These are phyloP conservation scores for Amaranthus palmeri DNA, from an alignment of 148 eudicot species.

Conservation along the genomic window DNA sequence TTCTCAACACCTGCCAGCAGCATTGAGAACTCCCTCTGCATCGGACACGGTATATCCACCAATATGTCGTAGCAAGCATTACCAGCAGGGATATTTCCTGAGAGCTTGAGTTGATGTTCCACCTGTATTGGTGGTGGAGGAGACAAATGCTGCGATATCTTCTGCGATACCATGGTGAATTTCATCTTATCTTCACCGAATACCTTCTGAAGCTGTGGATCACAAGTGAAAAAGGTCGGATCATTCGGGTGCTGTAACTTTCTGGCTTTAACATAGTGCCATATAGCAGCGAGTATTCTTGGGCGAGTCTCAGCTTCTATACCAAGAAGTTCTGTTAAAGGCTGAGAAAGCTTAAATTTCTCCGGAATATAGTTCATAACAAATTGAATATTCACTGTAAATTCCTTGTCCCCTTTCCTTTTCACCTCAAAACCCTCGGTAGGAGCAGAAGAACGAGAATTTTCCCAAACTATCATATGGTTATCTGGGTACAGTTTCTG, in stretches of 20 bases:
- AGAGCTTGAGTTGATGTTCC: slow-evolving; percentile 77
- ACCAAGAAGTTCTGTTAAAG: slow-evolving; percentile 78
- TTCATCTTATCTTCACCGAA: slow-evolving; percentile 79
- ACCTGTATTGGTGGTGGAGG: slow-evolving; percentile 84
- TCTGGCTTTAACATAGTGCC: slow-evolving; percentile 94
- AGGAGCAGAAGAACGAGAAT: slow-evolving; percentile 66
- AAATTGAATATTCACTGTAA: slow-evolving; percentile 52
- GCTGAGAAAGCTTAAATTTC: slow-evolving; percentile 77
- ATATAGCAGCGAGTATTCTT: slow-evolving; percentile 71
- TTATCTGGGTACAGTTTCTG: slow-evolving; percentile 82
- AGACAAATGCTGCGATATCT: slow-evolving; percentile 61
- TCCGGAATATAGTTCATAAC: slow-evolving; percentile 83
- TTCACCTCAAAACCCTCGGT: slow-evolving; percentile 92
- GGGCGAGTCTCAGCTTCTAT: slow-evolving; percentile 92
- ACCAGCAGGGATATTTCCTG: slow-evolving; percentile 71
- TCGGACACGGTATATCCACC: slow-evolving; percentile 85
- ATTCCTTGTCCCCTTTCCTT: slow-evolving; percentile 85
- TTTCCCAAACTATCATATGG: slow-evolving; percentile 81
- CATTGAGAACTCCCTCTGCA: slow-evolving; percentile 74
- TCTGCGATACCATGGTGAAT: slow-evolving; percentile 75
- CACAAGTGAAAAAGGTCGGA: slow-evolving; percentile 75
- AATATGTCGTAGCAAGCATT: slow-evolving; percentile 80
- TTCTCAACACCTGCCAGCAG: slow-evolving; percentile 79
- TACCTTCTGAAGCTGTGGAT: slow-evolving; percentile 71
- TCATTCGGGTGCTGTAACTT: slow-evolving; percentile 73